Evolutionary conservation across 176 grass and related monocot genomes (phyloP), one percentile per base, ranked within the genome.

Genomic region (Aegilops bicornis): DNA sequence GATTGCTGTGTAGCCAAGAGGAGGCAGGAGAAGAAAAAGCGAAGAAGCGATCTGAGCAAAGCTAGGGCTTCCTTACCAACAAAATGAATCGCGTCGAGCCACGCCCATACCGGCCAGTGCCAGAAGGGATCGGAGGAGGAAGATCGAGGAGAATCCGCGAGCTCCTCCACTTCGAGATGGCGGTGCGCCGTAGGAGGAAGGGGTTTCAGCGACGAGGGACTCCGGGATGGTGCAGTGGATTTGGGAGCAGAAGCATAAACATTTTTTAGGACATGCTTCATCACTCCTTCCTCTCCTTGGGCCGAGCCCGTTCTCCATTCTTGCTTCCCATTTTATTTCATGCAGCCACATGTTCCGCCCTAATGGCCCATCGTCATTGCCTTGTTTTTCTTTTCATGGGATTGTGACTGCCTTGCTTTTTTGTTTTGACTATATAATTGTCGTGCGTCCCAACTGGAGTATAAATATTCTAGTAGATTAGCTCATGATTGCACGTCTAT

Each of bases 1-100:
- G 45, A 76, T 76, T 76, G 45, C 45, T 32, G n/a, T 15, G 14
- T 16, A 16, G 73, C 45, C 29, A 76, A 76, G 45, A 52, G 45
- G 73, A 16, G 25, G 32, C 45, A 27, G 15, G 43, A 76, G 45
- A 76, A 56, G 16, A 56, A 56, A 11, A 73, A 54, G 54, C 45
- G 45, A 76, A 54, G 73, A n/a, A 76, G 45, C 43, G n/a, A 30
- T 54, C 45, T 4, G 73, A 76, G 73, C 73, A 76, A 76, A 76
- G 25, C 73, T 76, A 76, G 73, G 73, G 73, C 73, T 76, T 76
- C 73, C 73, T 76, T 76, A 76, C 45, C 73, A 54, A 54, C 45
- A 76, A 76, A 76, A 76, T 76, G 45, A 76, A 76, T 76, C 25
- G 73, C 73, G 15, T 76, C 73, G 25, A 19, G 73, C 43, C 45